Base-by-base conservation (phyloP, 2,329 filamentous ascomycete genomes). In the Fusarium dlaminii region DNA sequence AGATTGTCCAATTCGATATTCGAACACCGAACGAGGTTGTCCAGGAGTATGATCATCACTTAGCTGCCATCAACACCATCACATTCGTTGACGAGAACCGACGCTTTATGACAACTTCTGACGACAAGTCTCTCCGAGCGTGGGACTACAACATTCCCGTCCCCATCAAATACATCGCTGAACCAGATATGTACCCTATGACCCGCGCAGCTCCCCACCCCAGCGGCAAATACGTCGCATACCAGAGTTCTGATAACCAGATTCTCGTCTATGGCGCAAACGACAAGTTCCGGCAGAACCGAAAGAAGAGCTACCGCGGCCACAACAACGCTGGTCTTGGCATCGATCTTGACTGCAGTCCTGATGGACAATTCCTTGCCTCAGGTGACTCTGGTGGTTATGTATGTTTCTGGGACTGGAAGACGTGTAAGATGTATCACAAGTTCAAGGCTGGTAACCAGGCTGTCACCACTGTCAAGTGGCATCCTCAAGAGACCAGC, bases 121-220 rank as follows among this genome's bases (percentile, higher is more conserved):
- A 99, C 86, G 96, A 99, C 86, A 98, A 98, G 83, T 96, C 93
- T 13, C 89, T 99, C 30, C 92, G 96, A 69, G 96, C 96, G 2
- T 99, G 97, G 97, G 97, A 99, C 84, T 98, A 97, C 86, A 94
- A 95, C 77, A 98, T 99, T 77, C 96, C 96, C 3, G 96, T 99
- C 0, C 96, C 96, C 1, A 98, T 99, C 87, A 98, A 98, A 82
- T 97, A 97, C 85, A 97, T 98, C 79, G 96, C 96, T 32, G 96
- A 99, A 82, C 95, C 96, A 5, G 94, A 98, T 86, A 98, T 99
- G 95, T 99, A 96, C 83, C 92, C 95, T 13, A 94, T 99, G 88
- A 97, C 95, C 9, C 93, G 95, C 20, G 92, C 95, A 5, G 89
- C 94, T 1, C 86, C 91, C 9, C 96, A 99, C 80, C 96, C 96